Evolutionary conservation across 768 basidiomycete species (phyloP), one percentile per base, ranked within the genome.

Genomic region (Lactarius evosmus): DNA sequence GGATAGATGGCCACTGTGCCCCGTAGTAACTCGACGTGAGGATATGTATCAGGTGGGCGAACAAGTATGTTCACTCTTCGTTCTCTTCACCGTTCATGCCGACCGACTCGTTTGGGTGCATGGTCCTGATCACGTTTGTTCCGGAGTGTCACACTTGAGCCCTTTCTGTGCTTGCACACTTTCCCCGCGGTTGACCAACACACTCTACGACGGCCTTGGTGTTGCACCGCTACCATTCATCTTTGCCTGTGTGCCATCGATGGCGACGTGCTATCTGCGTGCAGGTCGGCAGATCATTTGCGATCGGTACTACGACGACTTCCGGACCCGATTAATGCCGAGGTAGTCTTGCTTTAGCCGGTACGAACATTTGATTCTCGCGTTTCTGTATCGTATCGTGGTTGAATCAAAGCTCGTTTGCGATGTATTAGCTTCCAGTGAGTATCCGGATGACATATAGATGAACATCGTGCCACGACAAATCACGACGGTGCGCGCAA

Each of bases 341-440:
- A 74, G 52, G 73, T 74, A 16, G 73, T 74, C 25, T 66, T 74
- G 30, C 63, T 74, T 32, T 73, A 74, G 61, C 71, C 74, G 71
- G 73, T 74, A 61, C 30, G 70, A 56, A 9, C 52, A 36, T 22
- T 22, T 50, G 6, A 8, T 51, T 36, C 17, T 14, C 29, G 34
- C 52, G 7, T 58, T 30, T 51, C 14, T 56, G 29, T 34, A 40
- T 16, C 29, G 34, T 19, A 25, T 30, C 17, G n/a, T n/a, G n/a
- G n/a, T n/a, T n/a, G n/a, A n/a, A n/a, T 52, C 46, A 56, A 34
- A 30, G 44, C 41, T 38, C 53, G 61, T 30, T 53, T 58, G 44
- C 25, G 25, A 41, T 34, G 22, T 46, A 17, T 22, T 60, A 74
- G 73, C 60, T 74, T 32, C 68, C 69, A 4, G 73, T 12, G 65